A percentile compares a stretch with the other conserved stretches of the same genome.
These are phyloP conservation scores for Coleophoma eucalyptorum DNA, from an alignment of 2,329 filamentous ascomycete genomes.

Conservation along the genomic window DNA sequence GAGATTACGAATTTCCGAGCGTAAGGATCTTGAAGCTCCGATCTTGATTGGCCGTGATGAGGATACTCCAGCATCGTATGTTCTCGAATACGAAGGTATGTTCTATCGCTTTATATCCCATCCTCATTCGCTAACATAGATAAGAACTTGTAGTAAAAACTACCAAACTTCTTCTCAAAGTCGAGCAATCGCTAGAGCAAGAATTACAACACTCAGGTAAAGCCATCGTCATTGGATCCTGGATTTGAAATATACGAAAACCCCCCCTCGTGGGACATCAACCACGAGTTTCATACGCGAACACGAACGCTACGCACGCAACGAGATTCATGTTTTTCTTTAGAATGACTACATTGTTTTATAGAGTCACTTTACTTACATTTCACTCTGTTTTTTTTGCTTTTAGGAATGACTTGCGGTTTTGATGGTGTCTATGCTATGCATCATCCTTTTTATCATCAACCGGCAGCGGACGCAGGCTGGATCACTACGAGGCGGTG, in stretches of 20 bases:
- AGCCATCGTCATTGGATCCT: conserved; percentile 61
- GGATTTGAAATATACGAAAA: neutral
- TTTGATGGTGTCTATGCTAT: conserved; percentile 2
- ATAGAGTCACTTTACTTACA: neutral
- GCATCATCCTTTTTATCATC: too few species aligned
- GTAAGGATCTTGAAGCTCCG: conserved; percentile 37
- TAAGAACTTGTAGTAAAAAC: conserved; percentile 67
- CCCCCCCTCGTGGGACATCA: too few species aligned
- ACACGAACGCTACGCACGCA: neutral
- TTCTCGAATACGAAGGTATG: conserved; percentile 69
- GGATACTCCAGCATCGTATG: conserved; percentile 65
- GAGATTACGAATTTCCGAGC: conserved; percentile 59
- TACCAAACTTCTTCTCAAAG: conserved; percentile 56
- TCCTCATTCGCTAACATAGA: too few species aligned
- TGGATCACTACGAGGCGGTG: too few species aligned
- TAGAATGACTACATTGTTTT: neutral
- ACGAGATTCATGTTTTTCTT: neutral
- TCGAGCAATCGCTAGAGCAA: conserved; percentile 62
- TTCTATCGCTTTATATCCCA: too few species aligned
- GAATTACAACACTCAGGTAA: conserved; percentile 58
- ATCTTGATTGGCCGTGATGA: conserved; percentile 44
- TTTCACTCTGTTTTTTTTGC: neutral
- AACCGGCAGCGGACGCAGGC: too few species aligned
- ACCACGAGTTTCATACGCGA: neutral
- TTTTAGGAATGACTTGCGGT: conserved; percentile 1